These are phyloP conservation scores for Cyclotella distinguenda DNA, from an alignment of 108 stramenopile species.

Conservation along the genomic window DNA sequence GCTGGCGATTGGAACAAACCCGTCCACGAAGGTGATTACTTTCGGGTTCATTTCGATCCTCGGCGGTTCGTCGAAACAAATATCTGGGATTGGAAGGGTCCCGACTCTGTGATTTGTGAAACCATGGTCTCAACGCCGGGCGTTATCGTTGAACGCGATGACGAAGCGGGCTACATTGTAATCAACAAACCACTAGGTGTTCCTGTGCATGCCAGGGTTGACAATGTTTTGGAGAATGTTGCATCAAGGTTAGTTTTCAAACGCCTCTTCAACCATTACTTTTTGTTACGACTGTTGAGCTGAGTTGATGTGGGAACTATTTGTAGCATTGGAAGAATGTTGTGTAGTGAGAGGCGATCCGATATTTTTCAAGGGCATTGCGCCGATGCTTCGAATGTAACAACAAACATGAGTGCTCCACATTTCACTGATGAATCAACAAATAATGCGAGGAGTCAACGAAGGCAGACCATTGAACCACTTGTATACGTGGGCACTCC, in stretches of 20 bases:
- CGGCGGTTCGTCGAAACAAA: slow-evolving; percentile 68
- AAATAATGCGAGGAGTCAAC: slow-evolving; percentile 19
- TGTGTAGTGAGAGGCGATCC: slow-evolving; percentile 32
- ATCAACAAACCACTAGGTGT: slow-evolving; percentile 78
- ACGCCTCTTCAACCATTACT: too few relatives aligned
- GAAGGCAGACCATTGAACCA: slow-evolving; percentile 30
- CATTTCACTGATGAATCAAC: not conserved
- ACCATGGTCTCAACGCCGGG: slow-evolving; percentile 31
- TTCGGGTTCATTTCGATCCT: slow-evolving; percentile 79
- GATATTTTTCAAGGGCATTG: too few relatives aligned
- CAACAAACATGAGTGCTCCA: not conserved
- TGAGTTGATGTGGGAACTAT: too few relatives aligned
- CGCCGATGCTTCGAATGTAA: not conserved
- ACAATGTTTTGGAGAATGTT: slow-evolving; percentile 83
- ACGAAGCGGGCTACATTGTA: slow-evolving; percentile 53
- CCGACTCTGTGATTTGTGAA: not conserved
- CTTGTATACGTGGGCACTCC: slow-evolving; percentile 64
- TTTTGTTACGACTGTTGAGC: too few relatives aligned
- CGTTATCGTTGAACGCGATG: slow-evolving; percentile 56
- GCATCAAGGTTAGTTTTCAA: too few relatives aligned
- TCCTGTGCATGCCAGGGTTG: slow-evolving; percentile 84
- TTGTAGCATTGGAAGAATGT: slow-evolving; percentile 38
- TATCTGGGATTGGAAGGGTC: slow-evolving; percentile 55
- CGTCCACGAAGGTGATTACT: slow-evolving; percentile 63
- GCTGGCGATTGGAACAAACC: slow-evolving; percentile 46